A percentile compares a stretch with the other conserved stretches of the same genome.
Conservation (phyloP, 2,329 filamentous ascomycete species). For the Monilinia fructicola region DNA sequence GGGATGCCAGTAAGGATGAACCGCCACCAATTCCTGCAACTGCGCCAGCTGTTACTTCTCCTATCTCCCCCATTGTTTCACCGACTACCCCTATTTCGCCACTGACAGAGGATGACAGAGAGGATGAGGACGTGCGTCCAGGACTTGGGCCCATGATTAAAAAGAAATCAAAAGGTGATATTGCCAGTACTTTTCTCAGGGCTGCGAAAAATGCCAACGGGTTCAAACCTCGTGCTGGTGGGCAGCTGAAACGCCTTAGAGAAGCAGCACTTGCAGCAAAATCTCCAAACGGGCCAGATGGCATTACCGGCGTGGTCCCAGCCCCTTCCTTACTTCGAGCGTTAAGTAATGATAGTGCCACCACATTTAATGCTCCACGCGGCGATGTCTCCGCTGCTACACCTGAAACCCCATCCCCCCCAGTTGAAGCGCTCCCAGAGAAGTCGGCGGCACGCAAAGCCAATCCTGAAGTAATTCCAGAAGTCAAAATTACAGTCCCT, state of each 20-base stretch:
- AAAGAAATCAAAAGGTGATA: conserved; percentile 68
- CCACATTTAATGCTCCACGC: conserved; percentile 28
- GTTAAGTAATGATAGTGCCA: conserved; percentile 44
- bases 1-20: conserved; percentile 10
- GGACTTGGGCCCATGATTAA: conserved; percentile 88
- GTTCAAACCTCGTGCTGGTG: conserved; percentile 87
- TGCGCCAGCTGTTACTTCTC: conserved; percentile 17
- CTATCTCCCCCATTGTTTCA: conserved; percentile 23
- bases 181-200: conserved; percentile 76
- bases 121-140: conserved; percentile 54
- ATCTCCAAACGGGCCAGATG: conserved; percentile 71
- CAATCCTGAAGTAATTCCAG: conserved; percentile 47
- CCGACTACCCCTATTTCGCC: conserved; percentile 21
- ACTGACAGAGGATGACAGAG: conserved; percentile 27
- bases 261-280: conserved; percentile 52
- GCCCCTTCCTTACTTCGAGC: conserved; percentile 60
- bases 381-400: conserved; percentile 35
- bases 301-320: conserved; percentile 84
- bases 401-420: background rate
- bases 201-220: conserved; percentile 69
- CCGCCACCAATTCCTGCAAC: conserved; percentile 4
- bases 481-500: conserved; percentile 58
- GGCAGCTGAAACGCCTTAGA: conserved; percentile 77
- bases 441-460: conserved; percentile 35
- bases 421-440: conserved; percentile 18